These are phyloP conservation scores for Mallotus japonicus DNA, from an alignment of 441 rosid genomes.

Conservation along the genomic window DNA sequence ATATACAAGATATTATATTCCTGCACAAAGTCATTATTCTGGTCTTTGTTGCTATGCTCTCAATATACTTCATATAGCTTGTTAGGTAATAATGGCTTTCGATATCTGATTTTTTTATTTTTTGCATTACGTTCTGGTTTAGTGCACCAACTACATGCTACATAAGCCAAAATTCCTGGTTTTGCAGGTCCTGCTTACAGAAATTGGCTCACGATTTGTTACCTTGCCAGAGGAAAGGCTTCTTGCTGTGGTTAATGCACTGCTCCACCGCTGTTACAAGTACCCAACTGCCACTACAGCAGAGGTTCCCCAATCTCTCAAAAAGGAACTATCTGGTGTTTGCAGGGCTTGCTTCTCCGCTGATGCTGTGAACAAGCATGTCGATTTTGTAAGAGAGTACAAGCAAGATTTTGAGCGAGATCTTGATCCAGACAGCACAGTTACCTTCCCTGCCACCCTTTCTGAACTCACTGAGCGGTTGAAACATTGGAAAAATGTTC, in stretches of 20 bases:
- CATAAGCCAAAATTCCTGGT: constrained; percentile 10
- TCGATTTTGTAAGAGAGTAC: constrained; percentile 95
- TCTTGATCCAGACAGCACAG: constrained; percentile 89
- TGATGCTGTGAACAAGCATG: constrained; percentile 96
- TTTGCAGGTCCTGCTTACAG: constrained; percentile 83
- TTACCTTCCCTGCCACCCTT: constrained; percentile 84
- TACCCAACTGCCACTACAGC: constrained; percentile 96
- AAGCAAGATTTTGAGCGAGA: constrained; percentile 93
- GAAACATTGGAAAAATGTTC: constrained; percentile 94
- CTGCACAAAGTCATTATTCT: not conserved
- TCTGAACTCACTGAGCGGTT: constrained; percentile 78
- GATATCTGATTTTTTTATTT: not conserved
- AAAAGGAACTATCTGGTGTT: constrained; percentile 98
- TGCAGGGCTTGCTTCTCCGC: constrained; percentile 99
- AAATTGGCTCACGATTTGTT: constrained; percentile 96
- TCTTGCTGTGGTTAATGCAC: constrained; percentile 96
- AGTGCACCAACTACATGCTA: not conserved
- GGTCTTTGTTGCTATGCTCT: not conserved
- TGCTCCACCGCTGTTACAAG: constrained; percentile 98
- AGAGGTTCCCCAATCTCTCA: constrained; percentile 97
- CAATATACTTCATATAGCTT: not conserved
- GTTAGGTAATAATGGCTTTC: not conserved
- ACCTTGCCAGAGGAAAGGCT: constrained; percentile 98
- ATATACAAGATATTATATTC: too few relatives aligned
- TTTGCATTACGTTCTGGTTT: not conserved